Evolutionary conservation across 768 basidiomycete species (phyloP).

Genomic region (Russula dissimulans): DNA sequence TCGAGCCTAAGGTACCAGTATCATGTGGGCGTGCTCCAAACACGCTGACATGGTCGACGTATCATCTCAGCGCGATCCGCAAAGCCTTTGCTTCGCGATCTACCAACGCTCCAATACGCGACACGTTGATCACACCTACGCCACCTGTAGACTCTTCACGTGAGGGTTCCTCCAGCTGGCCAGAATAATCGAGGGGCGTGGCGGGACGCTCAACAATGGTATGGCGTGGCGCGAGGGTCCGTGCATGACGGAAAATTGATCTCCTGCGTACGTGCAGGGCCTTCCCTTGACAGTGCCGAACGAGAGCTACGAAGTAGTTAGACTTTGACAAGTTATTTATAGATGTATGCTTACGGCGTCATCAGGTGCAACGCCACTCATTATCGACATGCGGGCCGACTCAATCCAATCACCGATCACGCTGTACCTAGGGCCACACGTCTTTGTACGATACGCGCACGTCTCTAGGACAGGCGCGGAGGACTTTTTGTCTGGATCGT

Average conservation of each 20-base stretch:
- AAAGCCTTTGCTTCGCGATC: too few species aligned
- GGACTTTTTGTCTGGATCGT: too few species aligned
- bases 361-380: conserved; percentile 13
- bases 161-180: conserved; percentile 37
- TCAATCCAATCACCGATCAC: too few species aligned
- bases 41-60: too few species aligned
- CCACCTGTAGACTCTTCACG: conserved; percentile 18
- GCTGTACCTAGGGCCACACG: too few species aligned
- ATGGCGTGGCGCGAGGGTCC: conserved; percentile 10
- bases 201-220: conserved; percentile 29
- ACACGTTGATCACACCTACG: conserved; percentile 37
- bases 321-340: not conserved
- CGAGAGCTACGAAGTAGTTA: conserved; percentile 11
- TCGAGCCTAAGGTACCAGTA: too few species aligned
- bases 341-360: conserved; percentile 11
- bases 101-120: too few species aligned
- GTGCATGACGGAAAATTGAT: conserved; percentile 12
- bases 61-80: too few species aligned
- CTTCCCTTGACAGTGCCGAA: conserved; percentile 15
- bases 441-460: too few species aligned
- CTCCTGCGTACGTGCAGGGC: conserved; percentile 19
- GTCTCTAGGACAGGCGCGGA: too few species aligned
- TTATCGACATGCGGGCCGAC: conserved; percentile 9
- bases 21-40: too few species aligned
- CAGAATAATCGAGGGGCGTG: conserved; percentile 44